phyloP scores from a whole-genome alignment of 352 stramenopile genomes.

The Phytophthora quininea region DNA sequence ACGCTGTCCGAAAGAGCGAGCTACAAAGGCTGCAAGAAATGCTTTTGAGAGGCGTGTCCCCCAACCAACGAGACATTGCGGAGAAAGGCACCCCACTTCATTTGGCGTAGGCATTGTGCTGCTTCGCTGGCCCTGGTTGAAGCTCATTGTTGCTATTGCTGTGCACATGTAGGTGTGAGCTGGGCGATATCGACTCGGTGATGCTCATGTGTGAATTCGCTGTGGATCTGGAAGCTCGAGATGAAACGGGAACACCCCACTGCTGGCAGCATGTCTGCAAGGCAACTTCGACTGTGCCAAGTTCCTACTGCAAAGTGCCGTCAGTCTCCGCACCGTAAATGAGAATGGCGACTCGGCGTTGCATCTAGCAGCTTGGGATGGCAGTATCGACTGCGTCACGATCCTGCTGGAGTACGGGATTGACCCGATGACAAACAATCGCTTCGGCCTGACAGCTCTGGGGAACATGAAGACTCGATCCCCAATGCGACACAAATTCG shows the following conservation, averaged over 20 bases:
- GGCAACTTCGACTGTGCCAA: conserved; percentile 72
- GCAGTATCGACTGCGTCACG: conserved; percentile 59
- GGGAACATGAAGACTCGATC: conserved; percentile 68
- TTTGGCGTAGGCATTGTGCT: conserved; percentile 51
- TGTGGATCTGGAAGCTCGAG: conserved; percentile 67
- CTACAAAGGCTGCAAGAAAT: conserved; percentile 50
- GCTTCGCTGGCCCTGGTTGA: conserved; percentile 10
- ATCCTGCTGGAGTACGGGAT: conserved; percentile 76
- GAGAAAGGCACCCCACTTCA: conserved; percentile 76
- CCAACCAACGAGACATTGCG: conserved; percentile 62
- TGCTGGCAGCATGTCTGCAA: conserved; percentile 68
- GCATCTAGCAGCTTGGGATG: conserved; percentile 72
- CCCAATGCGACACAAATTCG: conserved; percentile 70
- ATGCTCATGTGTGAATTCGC: conserved; percentile 73
- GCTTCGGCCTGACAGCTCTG: conserved; percentile 53
- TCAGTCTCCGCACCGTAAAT: conserved; percentile 53
- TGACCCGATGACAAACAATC: conserved; percentile 52
- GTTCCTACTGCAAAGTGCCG: conserved; percentile 78
- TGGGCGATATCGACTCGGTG: conserved; percentile 68
- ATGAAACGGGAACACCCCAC: conserved; percentile 70
- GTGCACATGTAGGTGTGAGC: conserved; percentile 47
- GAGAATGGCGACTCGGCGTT: conserved; percentile 57
- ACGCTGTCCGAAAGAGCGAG: conserved; percentile 56
- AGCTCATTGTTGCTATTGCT: conserved; percentile 24
- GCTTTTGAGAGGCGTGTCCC: conserved; percentile 51